Evolutionary conservation across 805 yeast genomes (phyloP).

Genomic region (Candida xyloterini): DNA sequence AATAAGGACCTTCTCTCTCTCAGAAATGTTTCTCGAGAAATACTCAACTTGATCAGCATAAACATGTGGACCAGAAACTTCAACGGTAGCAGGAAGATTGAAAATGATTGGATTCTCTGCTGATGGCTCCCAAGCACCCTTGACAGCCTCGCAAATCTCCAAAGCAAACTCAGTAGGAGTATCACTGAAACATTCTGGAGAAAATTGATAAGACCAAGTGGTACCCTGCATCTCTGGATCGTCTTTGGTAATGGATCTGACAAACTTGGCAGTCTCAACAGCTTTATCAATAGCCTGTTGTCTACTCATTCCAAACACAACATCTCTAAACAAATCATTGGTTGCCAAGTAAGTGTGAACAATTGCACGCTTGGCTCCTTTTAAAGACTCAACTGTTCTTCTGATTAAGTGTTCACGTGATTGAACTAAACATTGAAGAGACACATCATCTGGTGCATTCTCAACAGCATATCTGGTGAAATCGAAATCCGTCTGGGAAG

Average conservation of each 20-base stretch:
- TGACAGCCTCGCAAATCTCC: conserved; percentile 77
- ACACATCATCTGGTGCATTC: conserved; percentile 72
- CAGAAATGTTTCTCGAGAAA: conserved; percentile 62
- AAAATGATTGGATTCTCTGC: conserved; percentile 70
- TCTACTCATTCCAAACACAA: conserved; percentile 69
- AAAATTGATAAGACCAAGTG: conserved; percentile 68
- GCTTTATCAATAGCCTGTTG: conserved; percentile 68
- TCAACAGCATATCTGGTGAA: conserved; percentile 78
- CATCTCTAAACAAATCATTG: conserved; percentile 70
- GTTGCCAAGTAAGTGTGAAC: conserved; percentile 75
- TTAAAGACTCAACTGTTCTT: conserved; percentile 70
- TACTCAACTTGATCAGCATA: conserved; percentile 82
- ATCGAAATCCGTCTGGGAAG: conserved; percentile 80
- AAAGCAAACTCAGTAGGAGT: conserved; percentile 72
- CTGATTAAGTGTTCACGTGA: conserved; percentile 72
- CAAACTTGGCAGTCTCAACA: conserved; percentile 65
- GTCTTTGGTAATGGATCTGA: conserved; percentile 68
- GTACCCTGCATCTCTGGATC: conserved; percentile 64
- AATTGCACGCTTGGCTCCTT: conserved; percentile 71
- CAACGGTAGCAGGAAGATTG: conserved; percentile 80
- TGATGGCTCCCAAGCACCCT: conserved; percentile 77
- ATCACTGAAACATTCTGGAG: conserved; percentile 77
- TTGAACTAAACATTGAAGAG: conserved; percentile 71
- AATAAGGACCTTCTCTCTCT: conserved; percentile 67
- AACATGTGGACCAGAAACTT: conserved; percentile 69